A percentile compares a stretch with the other conserved stretches of the same genome.
These are phyloP conservation scores for Tricholoma terreum DNA, from an alignment of 768 basidiomycete genomes.

Conservation along the genomic window DNA sequence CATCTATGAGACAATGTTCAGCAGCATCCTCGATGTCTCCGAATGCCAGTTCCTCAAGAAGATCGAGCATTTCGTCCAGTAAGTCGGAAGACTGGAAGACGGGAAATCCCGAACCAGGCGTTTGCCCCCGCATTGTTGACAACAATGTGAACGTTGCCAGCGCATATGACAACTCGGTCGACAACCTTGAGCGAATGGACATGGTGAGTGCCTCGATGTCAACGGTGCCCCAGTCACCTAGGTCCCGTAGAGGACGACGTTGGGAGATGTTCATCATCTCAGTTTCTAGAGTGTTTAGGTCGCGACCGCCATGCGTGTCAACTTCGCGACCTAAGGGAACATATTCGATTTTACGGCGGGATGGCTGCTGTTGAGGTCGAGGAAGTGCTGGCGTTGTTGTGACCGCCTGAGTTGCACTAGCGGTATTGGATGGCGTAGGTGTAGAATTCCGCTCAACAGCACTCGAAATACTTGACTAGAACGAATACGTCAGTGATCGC, in stretches of 20 bases:
- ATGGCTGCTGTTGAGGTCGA: slow-evolving; percentile 46
- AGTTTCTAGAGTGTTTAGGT: slow-evolving; percentile 62
- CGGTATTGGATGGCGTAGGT: slow-evolving; percentile 18
- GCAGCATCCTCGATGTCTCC: slow-evolving; percentile 38
- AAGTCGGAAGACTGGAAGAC: slow-evolving; percentile 76
- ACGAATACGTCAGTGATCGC: slow-evolving; percentile 9
- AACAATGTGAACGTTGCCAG: slow-evolving; percentile 83
- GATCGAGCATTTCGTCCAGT: slow-evolving; percentile 81
- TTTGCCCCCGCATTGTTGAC: slow-evolving; percentile 69
- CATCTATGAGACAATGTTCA: slow-evolving; percentile 22
- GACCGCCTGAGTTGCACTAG: slow-evolving; percentile 27
- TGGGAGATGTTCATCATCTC: slow-evolving; percentile 53
- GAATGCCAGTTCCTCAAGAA: slow-evolving; percentile 82
- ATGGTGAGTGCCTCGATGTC: slow-evolving; percentile 94
- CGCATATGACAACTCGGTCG: slow-evolving; percentile 84
- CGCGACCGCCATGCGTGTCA: slow-evolving; percentile 78
- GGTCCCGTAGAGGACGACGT: slow-evolving; percentile 60
- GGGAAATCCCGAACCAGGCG: slow-evolving; percentile 67
- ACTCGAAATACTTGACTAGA: slow-evolving; percentile 28
- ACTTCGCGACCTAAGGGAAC: slow-evolving; percentile 75
- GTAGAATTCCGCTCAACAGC: slow-evolving; percentile 25
- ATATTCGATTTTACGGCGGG: slow-evolving; percentile 85
- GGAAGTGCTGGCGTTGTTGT: slow-evolving; percentile 27
- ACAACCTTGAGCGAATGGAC: slow-evolving; percentile 83
- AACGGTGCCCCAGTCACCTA: slow-evolving; percentile 84